Evolutionary conservation across 345 rosid species (phyloP).

Genomic region (Psidium friedrichsthalianum): DNA sequence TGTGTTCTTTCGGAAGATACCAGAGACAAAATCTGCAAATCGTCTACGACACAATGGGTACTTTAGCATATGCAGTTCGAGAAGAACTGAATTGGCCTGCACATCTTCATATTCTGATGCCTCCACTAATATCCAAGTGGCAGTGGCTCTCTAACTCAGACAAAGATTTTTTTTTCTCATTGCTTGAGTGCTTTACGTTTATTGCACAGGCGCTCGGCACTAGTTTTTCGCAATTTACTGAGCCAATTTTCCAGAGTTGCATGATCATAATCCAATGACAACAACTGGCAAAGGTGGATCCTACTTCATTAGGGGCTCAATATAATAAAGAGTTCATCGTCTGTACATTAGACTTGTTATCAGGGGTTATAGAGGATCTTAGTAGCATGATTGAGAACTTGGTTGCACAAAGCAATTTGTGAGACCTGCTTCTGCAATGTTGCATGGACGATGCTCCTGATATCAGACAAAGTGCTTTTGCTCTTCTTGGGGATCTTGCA

Average conservation of each 20-base stretch:
- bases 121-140: constrained; percentile 91
- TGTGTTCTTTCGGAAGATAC: too few species aligned
- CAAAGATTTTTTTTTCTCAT: constrained; percentile 90
- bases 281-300: constrained; percentile 82
- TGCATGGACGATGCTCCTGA: constrained; percentile 77
- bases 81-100: constrained; percentile 72
- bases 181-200: constrained; percentile 92
- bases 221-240: constrained; percentile 87
- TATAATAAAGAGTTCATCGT: constrained; percentile 86
- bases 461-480: constrained; percentile 88
- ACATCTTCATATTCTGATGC: constrained; percentile 85
- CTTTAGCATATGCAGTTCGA: constrained; percentile 95
- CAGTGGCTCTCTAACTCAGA: constrained; percentile 85
- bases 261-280: constrained; percentile 68
- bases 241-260: constrained; percentile 91
- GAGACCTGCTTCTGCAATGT: constrained; percentile 81
- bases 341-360: constrained; percentile 87
- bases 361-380: constrained; percentile 92
- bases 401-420: constrained; percentile 74
- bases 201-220: constrained; percentile 91
- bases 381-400: constrained; percentile 85
- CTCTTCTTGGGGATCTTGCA: constrained; percentile 76
- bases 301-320: constrained; percentile 60
- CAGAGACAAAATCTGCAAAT: constrained; percentile 95
- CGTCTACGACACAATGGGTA: constrained; percentile 97